Evolutionary conservation across 2,329 filamentous ascomycete genomes (phyloP).

Genomic region (Trichoderma atroviride): DNA sequence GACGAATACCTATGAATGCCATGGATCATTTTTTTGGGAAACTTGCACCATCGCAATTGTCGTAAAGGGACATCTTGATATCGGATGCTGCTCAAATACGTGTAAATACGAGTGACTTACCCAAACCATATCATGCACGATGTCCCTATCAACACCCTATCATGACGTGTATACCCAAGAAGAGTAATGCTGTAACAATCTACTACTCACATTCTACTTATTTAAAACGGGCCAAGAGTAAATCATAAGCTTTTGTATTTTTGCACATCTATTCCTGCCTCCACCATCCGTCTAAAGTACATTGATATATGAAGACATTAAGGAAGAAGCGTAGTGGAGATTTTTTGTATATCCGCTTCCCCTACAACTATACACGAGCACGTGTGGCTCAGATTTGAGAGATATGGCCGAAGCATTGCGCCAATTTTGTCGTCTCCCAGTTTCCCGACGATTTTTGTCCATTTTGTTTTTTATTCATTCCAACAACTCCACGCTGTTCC

Average conservation of each 20-base stretch:
- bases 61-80: background rate
- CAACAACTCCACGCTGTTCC: constrained; percentile 23
- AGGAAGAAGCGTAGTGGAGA: constrained; percentile 48
- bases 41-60: background rate
- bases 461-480: constrained; percentile 4
- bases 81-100: background rate
- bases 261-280: constrained; percentile 25
- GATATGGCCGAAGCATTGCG: background rate
- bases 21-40: background rate
- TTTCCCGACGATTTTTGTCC: constrained; percentile 22
- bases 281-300: constrained; percentile 40
- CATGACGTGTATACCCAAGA: background rate
- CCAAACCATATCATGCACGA: background rate
- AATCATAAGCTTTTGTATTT: constrained; percentile 17
- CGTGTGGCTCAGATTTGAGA: constrained; percentile 36
- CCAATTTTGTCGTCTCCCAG: constrained; percentile 1
- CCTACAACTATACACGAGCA: constrained; percentile 44
- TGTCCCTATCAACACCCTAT: background rate
- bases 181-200: no score
- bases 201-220: background rate
- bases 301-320: constrained; percentile 40
- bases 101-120: background rate
- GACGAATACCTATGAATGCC: constrained; percentile 14
- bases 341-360: constrained; percentile 38
- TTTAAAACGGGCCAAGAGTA: background rate